Base-by-base conservation (phyloP, 305 asterid genomes). In the Plantago coronopus region DNA sequence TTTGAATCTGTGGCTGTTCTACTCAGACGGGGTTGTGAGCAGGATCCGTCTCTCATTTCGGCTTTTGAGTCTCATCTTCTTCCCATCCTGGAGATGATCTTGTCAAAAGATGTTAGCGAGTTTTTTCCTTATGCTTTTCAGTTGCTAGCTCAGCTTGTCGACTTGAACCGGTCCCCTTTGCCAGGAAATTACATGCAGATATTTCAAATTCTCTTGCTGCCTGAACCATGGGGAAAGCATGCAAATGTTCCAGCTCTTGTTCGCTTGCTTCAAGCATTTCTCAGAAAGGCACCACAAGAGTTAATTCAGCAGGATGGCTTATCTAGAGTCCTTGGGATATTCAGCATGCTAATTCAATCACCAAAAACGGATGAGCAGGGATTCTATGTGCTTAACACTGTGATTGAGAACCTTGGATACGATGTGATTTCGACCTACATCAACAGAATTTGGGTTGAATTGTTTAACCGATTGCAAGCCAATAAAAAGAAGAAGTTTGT, bases 71-170 rank as follows among this genome's bases (percentile, higher is more conserved):
- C 80, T n/a, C 72, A 84, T 76, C 81, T 91, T 62, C 79, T 83
- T 27, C 98, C 95, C 31, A 77, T 83, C 72, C 68, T 89, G 71
- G 81, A 89, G 66, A 67, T 75, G 78, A 82, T 93, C 74, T 78
- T 93, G 59, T 70, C 81, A 18, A 78, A 73, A 72, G 97, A 89
- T 70, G 74, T 89, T 55, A 81, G 79, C 0, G 99, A 93, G 76
- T 89, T 89, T 79, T 85, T 84, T 64, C 96, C 98, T 59, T 87
- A 93, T 66, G 91, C 95, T 49, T 93, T 89, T 74, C 95, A 93
- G 74, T 84, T 93, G 63, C 86, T 93, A 62, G 94, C 98, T 55
- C 97, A 81, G 86, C 97, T 93, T 51, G 96, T 93, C 76, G 98
- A 87, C 70, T 76, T 81, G 72, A 89, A 84, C 67, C 71, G 65